phyloP scores from a whole-genome alignment of 2,329 filamentous ascomycete species.

The Fusarium coffeatum region DNA sequence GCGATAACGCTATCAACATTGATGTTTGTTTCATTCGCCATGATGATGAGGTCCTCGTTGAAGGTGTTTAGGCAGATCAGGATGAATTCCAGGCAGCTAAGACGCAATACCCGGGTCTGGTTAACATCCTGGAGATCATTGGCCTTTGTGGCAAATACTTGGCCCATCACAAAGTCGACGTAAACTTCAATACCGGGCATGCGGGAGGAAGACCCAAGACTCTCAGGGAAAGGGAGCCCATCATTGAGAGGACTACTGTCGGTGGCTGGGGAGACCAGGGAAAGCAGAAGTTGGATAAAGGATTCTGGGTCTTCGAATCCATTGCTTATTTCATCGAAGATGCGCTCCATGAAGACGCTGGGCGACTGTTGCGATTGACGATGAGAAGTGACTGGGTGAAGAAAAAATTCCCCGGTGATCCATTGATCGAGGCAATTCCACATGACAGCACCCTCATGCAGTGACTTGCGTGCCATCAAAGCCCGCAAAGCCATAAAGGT shows the following conservation, averaged over 20 bases:
- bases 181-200: slow-evolving; percentile 89
- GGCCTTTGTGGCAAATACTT: slow-evolving; percentile 76
- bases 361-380: slow-evolving; percentile 52
- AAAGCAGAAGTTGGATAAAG: slow-evolving; percentile 81
- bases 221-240: slow-evolving; percentile 86
- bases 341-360: slow-evolving; percentile 66
- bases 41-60: slow-evolving; percentile 91
- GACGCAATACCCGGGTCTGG: slow-evolving; percentile 79
- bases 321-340: slow-evolving; percentile 78
- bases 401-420: slow-evolving; percentile 71
- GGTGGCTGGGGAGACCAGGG: slow-evolving; percentile 74
- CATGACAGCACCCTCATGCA: slow-evolving; percentile 75
- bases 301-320: slow-evolving; percentile 88
- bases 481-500: slow-evolving; percentile 83
- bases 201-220: slow-evolving; percentile 79
- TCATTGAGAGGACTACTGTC: slow-evolving; percentile 75
- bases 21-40: slow-evolving; percentile 82
- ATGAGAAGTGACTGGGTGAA: slow-evolving; percentile 50
- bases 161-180: slow-evolving; percentile 88
- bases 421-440: slow-evolving; percentile 86
- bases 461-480: slow-evolving; percentile 79
- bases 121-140: slow-evolving; percentile 73
- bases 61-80: slow-evolving; percentile 83
- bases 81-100: slow-evolving; percentile 87
- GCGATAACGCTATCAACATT: slow-evolving; percentile 80